Conservation (phyloP, 495 filamentous ascomycete genomes). For the Aspergillus cavernicola region DNA sequence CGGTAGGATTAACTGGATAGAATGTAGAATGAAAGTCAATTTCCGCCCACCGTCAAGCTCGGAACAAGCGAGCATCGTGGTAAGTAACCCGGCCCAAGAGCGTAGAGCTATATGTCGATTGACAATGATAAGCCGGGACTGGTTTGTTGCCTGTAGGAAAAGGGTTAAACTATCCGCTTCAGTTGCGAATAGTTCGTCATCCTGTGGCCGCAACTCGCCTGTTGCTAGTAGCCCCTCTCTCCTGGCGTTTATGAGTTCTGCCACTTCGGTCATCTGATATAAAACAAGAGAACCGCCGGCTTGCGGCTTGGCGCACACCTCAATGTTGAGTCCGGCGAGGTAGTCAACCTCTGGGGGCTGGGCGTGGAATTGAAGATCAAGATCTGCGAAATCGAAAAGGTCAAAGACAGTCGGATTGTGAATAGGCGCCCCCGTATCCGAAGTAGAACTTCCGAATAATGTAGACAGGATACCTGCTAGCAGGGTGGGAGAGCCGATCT, state of each 20-base stretch:
- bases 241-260: slow-evolving; percentile 57
- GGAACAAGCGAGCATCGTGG: slow-evolving; percentile 72
- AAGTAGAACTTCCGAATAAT: slow-evolving; percentile 67
- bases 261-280: slow-evolving; percentile 56
- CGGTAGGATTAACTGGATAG: slow-evolving; percentile 79
- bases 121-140: slow-evolving; percentile 52
- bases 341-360: slow-evolving; percentile 46
- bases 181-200: slow-evolving; percentile 51
- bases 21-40: slow-evolving; percentile 73
- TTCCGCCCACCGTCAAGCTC: slow-evolving; percentile 65
- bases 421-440: slow-evolving; percentile 58
- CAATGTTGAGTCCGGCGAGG: slow-evolving; percentile 60
- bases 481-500: slow-evolving; percentile 65
- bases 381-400: slow-evolving; percentile 83
- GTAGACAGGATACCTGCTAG: slow-evolving; percentile 75
- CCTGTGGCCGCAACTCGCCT: slow-evolving; percentile 50
- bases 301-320: slow-evolving; percentile 52
- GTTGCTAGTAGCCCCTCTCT: slow-evolving; percentile 49
- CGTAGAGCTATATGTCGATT: slow-evolving; percentile 63
- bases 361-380: slow-evolving; percentile 54
- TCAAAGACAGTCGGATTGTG: slow-evolving; percentile 77
- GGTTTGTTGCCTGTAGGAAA: slow-evolving; percentile 66
- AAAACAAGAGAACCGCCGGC: slow-evolving; percentile 38
- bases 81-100: slow-evolving; percentile 77
- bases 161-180: slow-evolving; percentile 57